Conservation (phyloP, 176 grass and related monocot genomes). For the Zoysia pacifica region DNA sequence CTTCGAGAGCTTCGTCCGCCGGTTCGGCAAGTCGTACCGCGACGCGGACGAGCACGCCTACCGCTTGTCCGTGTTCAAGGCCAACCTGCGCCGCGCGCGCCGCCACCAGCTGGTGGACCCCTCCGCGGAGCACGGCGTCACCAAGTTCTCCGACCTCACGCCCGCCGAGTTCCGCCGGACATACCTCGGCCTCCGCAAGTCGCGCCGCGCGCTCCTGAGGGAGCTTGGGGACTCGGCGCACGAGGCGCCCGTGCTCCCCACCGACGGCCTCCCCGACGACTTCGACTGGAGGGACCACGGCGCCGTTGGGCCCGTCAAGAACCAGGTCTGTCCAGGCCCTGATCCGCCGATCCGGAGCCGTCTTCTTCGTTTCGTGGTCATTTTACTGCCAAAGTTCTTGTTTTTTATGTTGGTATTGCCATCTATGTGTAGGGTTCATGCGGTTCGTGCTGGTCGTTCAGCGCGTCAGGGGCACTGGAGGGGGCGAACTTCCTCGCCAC, state of each 20-base stretch:
- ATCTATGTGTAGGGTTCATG: constrained; percentile 64
- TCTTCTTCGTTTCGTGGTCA: not conserved
- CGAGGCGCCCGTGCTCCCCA: constrained; percentile 76
- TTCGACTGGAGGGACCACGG: constrained; percentile 92
- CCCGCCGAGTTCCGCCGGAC: constrained; percentile 75
- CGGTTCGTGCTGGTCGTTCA: constrained; percentile 95
- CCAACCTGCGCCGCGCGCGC: constrained; percentile 68
- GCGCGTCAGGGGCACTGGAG: constrained; percentile 75
- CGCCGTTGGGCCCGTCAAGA: constrained; percentile 77
- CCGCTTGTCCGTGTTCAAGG: constrained; percentile 80
- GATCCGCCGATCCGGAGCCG: constrained; percentile 18
- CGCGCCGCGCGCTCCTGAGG: constrained; percentile 38
- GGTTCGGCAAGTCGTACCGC: constrained; percentile 70
- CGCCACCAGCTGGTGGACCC: constrained; percentile 80
- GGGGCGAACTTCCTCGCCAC: constrained; percentile 83
- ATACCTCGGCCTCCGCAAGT: constrained; percentile 63
- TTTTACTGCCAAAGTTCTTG: not conserved
- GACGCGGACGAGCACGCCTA: constrained; percentile 72
- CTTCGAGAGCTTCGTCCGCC: constrained; percentile 65
- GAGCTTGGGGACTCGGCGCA: constrained; percentile 47
- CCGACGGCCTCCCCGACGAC: constrained; percentile 65
- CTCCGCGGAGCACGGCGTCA: constrained; percentile 76
- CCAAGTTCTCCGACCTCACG: constrained; percentile 90
- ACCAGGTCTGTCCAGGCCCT: constrained; percentile 51
- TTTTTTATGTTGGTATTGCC: not conserved